Percentiles rank a stretch among this genome's conserved stretches.
Conservation (phyloP, 441 rosid genomes). For the Populus tomentosa region DNA sequence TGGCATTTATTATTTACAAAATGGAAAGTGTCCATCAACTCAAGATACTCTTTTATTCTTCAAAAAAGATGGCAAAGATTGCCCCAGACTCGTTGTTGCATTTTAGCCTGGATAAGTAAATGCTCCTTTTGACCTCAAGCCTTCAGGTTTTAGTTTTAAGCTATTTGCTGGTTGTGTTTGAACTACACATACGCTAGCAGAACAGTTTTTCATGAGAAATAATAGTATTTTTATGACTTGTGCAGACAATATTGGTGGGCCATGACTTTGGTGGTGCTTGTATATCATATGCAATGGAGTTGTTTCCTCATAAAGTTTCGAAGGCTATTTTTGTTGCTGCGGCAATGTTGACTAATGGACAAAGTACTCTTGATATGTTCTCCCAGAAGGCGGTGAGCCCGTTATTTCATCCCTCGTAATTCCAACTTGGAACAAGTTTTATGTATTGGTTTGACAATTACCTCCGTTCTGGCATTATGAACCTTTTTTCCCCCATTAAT, state of each 20-base stretch:
- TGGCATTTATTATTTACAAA: neutral
- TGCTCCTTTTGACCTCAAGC: neutral
- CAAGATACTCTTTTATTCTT: neutral
- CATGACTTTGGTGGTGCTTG: slow-evolving; percentile 97
- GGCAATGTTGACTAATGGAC: slow-evolving; percentile 65
- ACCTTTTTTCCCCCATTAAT: neutral
- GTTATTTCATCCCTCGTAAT: neutral
- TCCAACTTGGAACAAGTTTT: neutral
- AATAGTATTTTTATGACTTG: neutral
- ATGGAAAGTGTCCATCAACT: neutral
- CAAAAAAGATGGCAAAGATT: neutral
- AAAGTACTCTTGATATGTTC: slow-evolving; percentile 73
- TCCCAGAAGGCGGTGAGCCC: slow-evolving; percentile 50
- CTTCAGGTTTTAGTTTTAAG: neutral
- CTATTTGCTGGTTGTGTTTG: neutral
- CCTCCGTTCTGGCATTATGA: neutral
- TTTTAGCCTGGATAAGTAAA: neutral
- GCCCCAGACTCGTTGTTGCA: neutral
- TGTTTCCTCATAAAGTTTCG: slow-evolving; percentile 62
- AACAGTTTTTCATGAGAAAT: neutral
- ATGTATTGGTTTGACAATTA: neutral
- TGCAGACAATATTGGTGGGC: slow-evolving; percentile 87
- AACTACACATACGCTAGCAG: slow-evolving; percentile 8
- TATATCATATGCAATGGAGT: slow-evolving; percentile 75
- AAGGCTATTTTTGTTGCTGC: slow-evolving; percentile 84